These are phyloP conservation scores for Lichtheimia ramosa DNA, from an alignment of 371 early-diverging fungal species.

Conservation along the genomic window DNA sequence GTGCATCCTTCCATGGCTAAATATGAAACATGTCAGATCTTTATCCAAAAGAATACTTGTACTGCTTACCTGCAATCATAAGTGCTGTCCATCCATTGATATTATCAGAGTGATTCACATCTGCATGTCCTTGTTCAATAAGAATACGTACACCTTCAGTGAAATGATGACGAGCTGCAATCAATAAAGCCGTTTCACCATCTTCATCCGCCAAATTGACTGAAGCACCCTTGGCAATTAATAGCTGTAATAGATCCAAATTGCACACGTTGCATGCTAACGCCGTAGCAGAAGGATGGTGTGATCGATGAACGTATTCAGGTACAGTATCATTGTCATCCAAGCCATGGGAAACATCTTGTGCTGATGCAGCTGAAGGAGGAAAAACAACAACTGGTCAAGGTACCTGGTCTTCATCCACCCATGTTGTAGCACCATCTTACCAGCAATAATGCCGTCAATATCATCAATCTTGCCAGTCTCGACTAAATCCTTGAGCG, in stretches of 20 bases:
- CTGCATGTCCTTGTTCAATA: conserved; percentile 35
- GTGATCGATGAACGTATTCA: conserved; percentile 33
- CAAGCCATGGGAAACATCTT: background rate
- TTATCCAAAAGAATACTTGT: no score
- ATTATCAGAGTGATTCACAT: conserved; percentile 41
- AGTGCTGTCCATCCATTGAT: conserved; percentile 68
- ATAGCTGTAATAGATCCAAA: conserved; percentile 39
- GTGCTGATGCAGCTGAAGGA: background rate
- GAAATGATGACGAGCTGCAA: conserved; percentile 58
- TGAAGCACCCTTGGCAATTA: conserved; percentile 57
- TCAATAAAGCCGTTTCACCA: conserved; percentile 65
- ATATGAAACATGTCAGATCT: background rate
- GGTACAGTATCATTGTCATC: conserved; percentile 17
- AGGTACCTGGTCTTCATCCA: no score
- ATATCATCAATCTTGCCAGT: conserved; percentile 54
- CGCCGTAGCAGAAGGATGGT: conserved; percentile 53
- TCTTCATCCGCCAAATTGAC: conserved; percentile 60
- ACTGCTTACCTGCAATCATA: conserved; percentile 54
- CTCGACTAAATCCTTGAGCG: conserved; percentile 55
- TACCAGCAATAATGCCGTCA: conserved; percentile 42
- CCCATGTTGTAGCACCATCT: background rate
- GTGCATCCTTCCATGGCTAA: conserved; percentile 62
- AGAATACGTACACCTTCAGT: conserved; percentile 53
- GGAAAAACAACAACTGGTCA: no score
- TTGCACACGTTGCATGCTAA: conserved; percentile 62